These are phyloP conservation scores for Trichoderma gamsii DNA, from an alignment of 495 filamentous ascomycete species.

Conservation along the genomic window DNA sequence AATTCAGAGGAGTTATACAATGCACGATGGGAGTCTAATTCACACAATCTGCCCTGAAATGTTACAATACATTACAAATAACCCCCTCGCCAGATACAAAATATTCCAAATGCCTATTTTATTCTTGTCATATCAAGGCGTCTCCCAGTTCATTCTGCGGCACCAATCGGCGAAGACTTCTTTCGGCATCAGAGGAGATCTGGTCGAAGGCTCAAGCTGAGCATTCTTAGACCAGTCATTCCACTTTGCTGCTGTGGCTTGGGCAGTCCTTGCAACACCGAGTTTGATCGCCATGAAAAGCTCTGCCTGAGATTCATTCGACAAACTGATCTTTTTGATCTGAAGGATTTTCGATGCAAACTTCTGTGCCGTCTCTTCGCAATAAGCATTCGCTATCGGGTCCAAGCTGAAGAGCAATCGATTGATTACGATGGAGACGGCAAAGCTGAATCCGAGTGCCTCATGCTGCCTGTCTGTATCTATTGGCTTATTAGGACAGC, in stretches of 20 bases:
- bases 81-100: background rate
- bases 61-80: background rate
- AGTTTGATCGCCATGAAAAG: constrained; percentile 6
- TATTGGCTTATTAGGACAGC: background rate
- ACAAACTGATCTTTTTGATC: background rate
- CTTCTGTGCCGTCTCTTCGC: background rate
- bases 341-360: background rate
- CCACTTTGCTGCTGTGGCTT: background rate
- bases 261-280: background rate
- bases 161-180: background rate
- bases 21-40: no score
- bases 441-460: background rate
- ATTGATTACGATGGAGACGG: background rate
- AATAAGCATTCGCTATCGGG: background rate
- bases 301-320: background rate
- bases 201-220: background rate
- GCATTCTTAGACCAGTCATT: background rate
- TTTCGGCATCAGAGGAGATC: background rate
- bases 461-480: constrained; percentile 6
- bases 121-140: background rate
- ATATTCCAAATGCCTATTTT: background rate
- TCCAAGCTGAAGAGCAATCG: background rate
- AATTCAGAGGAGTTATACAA: background rate
- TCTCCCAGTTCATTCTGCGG: background rate
- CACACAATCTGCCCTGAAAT: background rate